These are phyloP conservation scores for Yamadazyma dushanensis DNA, from an alignment of 1,139 yeast genomes.

Conservation along the genomic window DNA sequence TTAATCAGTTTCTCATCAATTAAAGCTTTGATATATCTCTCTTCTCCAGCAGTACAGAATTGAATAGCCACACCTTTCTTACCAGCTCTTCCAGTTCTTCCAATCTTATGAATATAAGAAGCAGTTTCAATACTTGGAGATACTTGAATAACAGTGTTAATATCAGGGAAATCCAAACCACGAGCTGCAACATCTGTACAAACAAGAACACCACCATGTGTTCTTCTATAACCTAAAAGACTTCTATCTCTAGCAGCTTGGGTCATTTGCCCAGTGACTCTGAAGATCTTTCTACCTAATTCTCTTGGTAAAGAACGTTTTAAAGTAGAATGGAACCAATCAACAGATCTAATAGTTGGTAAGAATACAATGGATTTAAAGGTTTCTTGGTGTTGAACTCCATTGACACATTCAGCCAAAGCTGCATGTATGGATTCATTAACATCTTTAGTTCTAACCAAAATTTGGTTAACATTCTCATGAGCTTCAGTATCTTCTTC, in stretches of 20 bases:
- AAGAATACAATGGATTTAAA: constrained; percentile 82
- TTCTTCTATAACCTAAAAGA: constrained; percentile 54
- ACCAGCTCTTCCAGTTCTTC: constrained; percentile 97
- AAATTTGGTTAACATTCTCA: constrained; percentile 70
- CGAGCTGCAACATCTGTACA: constrained; percentile 96
- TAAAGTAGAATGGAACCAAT: constrained; percentile 32
- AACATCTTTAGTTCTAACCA: constrained; percentile 49
- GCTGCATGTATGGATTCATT: constrained; percentile 56
- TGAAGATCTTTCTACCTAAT: constrained; percentile 18
- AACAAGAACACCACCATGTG: constrained; percentile 58
- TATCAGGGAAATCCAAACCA: constrained; percentile 92
- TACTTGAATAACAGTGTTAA: constrained; percentile 77
- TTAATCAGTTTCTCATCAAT: constrained; percentile 47
- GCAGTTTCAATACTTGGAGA: constrained; percentile 74
- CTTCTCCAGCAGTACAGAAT: constrained; percentile 48
- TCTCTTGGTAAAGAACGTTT: constrained; percentile 15
- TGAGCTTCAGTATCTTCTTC: constrained; percentile 77
- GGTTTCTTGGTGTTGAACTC: constrained; percentile 14
- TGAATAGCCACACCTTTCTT: constrained; percentile 66
- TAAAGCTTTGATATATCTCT: constrained; percentile 46
- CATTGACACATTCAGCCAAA: constrained; percentile 42
- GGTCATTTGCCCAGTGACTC: constrained; percentile 68
- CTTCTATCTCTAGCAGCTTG: constrained; percentile 64
- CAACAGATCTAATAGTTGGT: constrained; percentile 74
- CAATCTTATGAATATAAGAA: constrained; percentile 88